These are phyloP conservation scores for Trichoderma sp. DNA, from an alignment of 2,329 filamentous ascomycete species.

Conservation along the genomic window DNA sequence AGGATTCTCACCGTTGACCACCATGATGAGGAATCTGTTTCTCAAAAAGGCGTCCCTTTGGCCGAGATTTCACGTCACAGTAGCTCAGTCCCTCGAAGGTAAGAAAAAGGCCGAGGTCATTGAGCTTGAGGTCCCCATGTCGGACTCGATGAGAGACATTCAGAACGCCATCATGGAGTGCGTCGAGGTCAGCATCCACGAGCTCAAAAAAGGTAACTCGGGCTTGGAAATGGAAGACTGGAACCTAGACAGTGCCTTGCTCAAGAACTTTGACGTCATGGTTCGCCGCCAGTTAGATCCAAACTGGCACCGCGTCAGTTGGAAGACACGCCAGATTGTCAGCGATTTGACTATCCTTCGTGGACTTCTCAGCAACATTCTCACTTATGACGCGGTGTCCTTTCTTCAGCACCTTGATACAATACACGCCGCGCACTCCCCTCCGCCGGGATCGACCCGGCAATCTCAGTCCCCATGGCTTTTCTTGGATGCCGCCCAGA, in stretches of 20 bases:
- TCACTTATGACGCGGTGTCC: conserved; percentile 84
- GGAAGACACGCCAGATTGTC: conserved; percentile 92
- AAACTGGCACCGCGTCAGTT: conserved; percentile 95
- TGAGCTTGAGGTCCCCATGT: conserved; percentile 95
- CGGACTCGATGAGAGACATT: conserved; percentile 86
- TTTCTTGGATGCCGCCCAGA: conserved; percentile 91
- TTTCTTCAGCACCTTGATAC: conserved; percentile 94
- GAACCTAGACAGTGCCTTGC: conserved; percentile 89
- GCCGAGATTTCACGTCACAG: conserved; percentile 88
- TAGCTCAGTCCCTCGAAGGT: conserved; percentile 85
- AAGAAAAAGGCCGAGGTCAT: conserved; percentile 95
- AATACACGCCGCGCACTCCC: conserved; percentile 85
- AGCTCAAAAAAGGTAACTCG: conserved; percentile 86
- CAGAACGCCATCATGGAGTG: conserved; percentile 95
- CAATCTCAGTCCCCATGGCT: conserved; percentile 94
- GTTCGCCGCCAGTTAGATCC: conserved; percentile 88
- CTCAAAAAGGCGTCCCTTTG: conserved; percentile 84
- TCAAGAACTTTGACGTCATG: conserved; percentile 87
- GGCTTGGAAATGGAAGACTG: conserved; percentile 95
- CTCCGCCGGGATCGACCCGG: conserved; percentile 79
- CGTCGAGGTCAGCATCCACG: conserved; percentile 89
- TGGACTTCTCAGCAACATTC: conserved; percentile 74
- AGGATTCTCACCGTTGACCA: conserved; percentile 83
- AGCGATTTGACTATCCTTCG: conserved; percentile 81
- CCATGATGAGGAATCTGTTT: conserved; percentile 87